Evolutionary conservation across 176 grass and related monocot species (phyloP), one percentile per base, ranked within the genome.

Genomic region (Bromus sterilis): DNA sequence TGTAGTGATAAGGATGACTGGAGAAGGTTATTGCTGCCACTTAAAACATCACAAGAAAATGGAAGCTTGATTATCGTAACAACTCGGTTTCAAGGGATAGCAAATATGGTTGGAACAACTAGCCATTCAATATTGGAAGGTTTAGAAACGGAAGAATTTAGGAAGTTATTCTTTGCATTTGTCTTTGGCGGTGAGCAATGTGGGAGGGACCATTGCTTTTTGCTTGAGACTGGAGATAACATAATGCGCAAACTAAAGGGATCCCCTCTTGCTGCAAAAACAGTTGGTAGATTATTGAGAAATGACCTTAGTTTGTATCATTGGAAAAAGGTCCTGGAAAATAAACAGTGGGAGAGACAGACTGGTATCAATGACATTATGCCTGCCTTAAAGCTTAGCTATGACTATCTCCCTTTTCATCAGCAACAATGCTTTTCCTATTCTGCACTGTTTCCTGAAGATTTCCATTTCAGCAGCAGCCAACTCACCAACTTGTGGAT

Each of bases 191-290:
- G 14, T 15, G 42, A 44, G 13, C 13, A 44, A 15, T 44, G 1
- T 44, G 4, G 4, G 14, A 36, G 34, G 4, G 34, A 36, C 7
- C 34, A 36, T 5, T 6, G 4, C 2, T 60, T 28, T 28, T 60
- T 60, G 25, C 36, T 35, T 15, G 51, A 51, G 21, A 57, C 26
- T 3, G 79, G 79, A 6, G 6, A 82, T 41, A 55, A 79, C 40
- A 80, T 86, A 21, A 40, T 34, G 10, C 12, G 23, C n/a, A 86
- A 74, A 73, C 4, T 86, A 9, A 62, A 36, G 33, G 68, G 63
- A 0, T 64, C 18, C 0, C 84, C 84, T 36, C 58, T 80, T 25
- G 84, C 66, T 0, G 76, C 61, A 74, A 86, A 80, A 80, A 80
- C 66, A 0, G 66, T 86, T 13, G 80, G 66, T 21, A 24, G 0